Conservation (phyloP, 2,329 filamentous ascomycete genomes). For the Aspergillus ustus region DNA sequence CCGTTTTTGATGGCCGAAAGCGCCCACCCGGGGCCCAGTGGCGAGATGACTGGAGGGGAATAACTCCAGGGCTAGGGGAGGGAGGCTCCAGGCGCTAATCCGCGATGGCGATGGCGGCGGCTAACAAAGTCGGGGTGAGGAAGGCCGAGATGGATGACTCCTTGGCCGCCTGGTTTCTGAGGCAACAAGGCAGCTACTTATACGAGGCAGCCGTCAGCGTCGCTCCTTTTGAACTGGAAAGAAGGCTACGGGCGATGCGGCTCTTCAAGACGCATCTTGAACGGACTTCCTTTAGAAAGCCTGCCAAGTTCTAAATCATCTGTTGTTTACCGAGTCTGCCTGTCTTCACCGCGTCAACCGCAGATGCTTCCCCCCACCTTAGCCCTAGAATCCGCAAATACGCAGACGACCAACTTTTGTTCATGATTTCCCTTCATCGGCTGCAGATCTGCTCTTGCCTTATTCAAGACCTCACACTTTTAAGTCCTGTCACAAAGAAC, state of each 20-base stretch:
- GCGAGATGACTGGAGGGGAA: neutral
- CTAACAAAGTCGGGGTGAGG: neutral
- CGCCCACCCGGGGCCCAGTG: constrained; percentile 2
- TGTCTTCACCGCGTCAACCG: neutral
- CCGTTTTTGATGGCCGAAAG: neutral
- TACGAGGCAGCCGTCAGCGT: neutral
- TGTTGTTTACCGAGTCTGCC: neutral
- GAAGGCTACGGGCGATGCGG: neutral
- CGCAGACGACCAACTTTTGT: neutral
- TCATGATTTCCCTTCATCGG: neutral
- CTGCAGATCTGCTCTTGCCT: neutral
- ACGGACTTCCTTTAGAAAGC: neutral
- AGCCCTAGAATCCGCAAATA: neutral
- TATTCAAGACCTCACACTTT: neutral
- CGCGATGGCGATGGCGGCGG: neutral
- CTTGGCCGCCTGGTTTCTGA: neutral
- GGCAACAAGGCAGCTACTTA: neutral
- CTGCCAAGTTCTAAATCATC: neutral
- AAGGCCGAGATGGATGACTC: neutral
- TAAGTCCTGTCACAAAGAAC: neutral
- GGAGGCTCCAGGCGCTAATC: neutral
- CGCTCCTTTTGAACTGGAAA: neutral
- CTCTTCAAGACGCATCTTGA: neutral
- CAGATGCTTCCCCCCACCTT: neutral
- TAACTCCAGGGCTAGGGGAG: neutral